Base-by-base conservation (phyloP, 345 rosid genomes). In the Syzygium oleosum region DNA sequence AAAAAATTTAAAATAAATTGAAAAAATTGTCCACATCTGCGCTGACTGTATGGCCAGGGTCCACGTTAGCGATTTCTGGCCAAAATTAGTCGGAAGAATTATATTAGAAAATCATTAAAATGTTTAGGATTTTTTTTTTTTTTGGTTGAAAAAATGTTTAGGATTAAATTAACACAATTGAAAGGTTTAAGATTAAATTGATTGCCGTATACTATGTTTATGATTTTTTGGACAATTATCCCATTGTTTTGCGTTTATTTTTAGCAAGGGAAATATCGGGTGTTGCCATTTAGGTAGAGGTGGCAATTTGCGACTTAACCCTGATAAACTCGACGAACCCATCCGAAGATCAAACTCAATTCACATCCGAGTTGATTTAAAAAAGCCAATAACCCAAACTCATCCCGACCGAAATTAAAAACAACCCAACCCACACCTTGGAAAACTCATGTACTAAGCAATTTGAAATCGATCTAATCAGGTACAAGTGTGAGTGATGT, bases 321-420 rank as follows among this genome's bases (percentile, higher is more conserved):
- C 0, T 43, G 0, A 17, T 68, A 17, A 31, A 34, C 23, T 31
- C 0, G 0, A 22, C 1, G 0, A 68, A 65, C 43, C 43, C 43
- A 31, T 22, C 41, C 0, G 0, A 65, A 31, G 19, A 68, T 31
- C 3, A 2, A 65, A 31, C 22, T 15, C 78, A 7, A 65, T 3
- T 16, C 1, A 65, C 9, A 16, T 31, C 12, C 0, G 1, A 31
- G 3, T 65, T 9, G 78, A 61, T 61, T n/a, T n/a, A 61, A 4
- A 65, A 65, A 31, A 7, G 43, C 22, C 78, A 4, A 31, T 65
- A 31, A 15, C 21, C 2, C 11, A 31, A 65, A 34, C 12, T 16
- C 78, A 0, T 65, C 5, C 1, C 0, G 1, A 31, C 3, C 1
- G 17, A 29, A 31, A 65, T 65, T 4, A 65, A 41, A 65, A 65